phyloP scores from a whole-genome alignment of 768 basidiomycete species.

The Mycena olivaceomarginata region DNA sequence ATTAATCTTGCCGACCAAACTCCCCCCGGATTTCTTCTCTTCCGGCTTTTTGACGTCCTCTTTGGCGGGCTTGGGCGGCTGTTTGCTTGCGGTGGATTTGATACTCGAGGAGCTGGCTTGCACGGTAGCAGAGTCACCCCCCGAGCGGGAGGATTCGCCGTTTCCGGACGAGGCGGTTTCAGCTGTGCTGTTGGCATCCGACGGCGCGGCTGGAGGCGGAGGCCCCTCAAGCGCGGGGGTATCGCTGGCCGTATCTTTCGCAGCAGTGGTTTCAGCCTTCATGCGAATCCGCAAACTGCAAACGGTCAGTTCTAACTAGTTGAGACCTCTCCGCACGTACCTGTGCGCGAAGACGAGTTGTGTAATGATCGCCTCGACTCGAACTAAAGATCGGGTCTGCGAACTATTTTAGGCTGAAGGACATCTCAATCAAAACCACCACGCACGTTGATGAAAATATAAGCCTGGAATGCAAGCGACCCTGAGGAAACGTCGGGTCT shows the following conservation, averaged over 20 bases:
- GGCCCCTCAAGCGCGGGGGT: background rate
- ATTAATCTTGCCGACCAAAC: slow-evolving; percentile 86
- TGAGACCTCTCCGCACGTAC: background rate
- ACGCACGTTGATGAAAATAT: slow-evolving; percentile 63
- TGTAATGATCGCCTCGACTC: slow-evolving; percentile 66
- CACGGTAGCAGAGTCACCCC: slow-evolving; percentile 28
- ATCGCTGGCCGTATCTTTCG: background rate
- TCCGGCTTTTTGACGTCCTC: slow-evolving; percentile 36
- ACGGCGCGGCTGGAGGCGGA: background rate
- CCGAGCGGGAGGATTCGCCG: background rate
- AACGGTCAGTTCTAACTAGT: background rate
- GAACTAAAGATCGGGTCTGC: slow-evolving; percentile 68
- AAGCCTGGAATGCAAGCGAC: slow-evolving; percentile 72
- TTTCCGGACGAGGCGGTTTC: slow-evolving; percentile 11
- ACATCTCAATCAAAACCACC: slow-evolving; percentile 58
- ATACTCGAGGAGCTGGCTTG: slow-evolving; percentile 35
- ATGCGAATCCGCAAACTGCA: slow-evolving; percentile 74
- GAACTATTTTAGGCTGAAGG: background rate
- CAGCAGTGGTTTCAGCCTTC: slow-evolving; percentile 60
- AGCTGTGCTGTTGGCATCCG: slow-evolving; percentile 15
- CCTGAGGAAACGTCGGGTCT: background rate
- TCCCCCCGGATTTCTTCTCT: slow-evolving; percentile 49
- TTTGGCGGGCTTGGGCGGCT: slow-evolving; percentile 12
- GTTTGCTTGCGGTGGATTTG: slow-evolving; percentile 28
- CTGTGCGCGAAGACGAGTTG: slow-evolving; percentile 67